Conservation (phyloP, 306 rosid species). For the Delonix regia region DNA sequence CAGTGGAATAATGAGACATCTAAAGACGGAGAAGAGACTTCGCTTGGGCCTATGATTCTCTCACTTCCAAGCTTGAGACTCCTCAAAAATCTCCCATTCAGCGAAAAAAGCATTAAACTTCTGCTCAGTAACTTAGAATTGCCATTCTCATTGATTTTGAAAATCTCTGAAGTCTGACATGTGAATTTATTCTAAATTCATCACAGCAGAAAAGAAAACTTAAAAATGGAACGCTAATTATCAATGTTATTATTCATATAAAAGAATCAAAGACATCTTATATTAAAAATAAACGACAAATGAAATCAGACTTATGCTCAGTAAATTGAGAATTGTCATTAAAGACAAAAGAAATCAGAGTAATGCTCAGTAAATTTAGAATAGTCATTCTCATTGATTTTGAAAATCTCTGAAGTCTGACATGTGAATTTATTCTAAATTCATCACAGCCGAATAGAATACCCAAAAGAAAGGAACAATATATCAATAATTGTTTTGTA, state of each 20-base stretch:
- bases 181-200: conserved; percentile 61
- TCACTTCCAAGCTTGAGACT: conserved; percentile 42
- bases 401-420: conserved; percentile 85
- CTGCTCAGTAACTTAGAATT: conserved; percentile 61
- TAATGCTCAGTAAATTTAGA: conserved; percentile 47
- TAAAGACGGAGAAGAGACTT: conserved; percentile 53
- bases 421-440: conserved; percentile 66
- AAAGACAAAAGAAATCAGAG: too few species aligned
- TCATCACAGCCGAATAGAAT: conserved; percentile 50
- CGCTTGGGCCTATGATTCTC: too few species aligned
- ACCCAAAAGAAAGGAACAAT: neutral
- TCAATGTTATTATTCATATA: too few species aligned
- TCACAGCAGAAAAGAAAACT: too few species aligned
- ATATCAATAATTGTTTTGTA: too few species aligned
- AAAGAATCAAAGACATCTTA: too few species aligned
- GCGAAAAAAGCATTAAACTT: neutral
- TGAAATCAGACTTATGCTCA: too few species aligned
- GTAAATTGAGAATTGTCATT: too few species aligned
- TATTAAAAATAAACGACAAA: too few species aligned
- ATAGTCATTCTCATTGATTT: conserved; percentile 70
- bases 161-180: conserved; percentile 91
- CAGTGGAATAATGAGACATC: conserved; percentile 20
- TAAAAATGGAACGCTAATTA: too few species aligned
- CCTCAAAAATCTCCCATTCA: conserved; percentile 46
- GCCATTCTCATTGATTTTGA: conserved; percentile 65